These are phyloP conservation scores for Capronia americana DNA, from an alignment of 2,329 filamentous ascomycete genomes.

Conservation along the genomic window DNA sequence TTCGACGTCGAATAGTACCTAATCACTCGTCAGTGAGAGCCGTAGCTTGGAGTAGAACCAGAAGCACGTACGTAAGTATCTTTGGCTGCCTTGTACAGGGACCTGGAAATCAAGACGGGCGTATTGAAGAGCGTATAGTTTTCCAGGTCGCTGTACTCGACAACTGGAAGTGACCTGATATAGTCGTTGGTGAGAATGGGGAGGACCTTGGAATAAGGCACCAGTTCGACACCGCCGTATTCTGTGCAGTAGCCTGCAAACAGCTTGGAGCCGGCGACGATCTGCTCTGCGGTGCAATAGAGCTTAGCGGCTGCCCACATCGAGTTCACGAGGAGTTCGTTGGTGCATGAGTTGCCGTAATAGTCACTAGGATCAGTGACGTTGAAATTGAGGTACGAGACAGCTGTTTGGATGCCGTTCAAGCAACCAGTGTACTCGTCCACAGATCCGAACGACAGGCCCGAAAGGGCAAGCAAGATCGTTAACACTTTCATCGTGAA, in stretches of 20 bases:
- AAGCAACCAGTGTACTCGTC: constrained; percentile 19
- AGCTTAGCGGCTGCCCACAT: constrained; percentile 47
- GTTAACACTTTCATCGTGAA: constrained; percentile 16
- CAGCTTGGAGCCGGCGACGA: constrained; percentile 36
- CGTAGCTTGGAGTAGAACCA: not conserved
- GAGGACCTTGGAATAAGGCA: constrained; percentile 34
- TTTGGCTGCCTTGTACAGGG: constrained; percentile 43
- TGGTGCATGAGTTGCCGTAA: constrained; percentile 41
- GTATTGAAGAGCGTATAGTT: constrained; percentile 33
- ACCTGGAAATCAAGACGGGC: constrained; percentile 45
- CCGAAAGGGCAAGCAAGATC: constrained; percentile 15
- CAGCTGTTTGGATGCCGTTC: constrained; percentile 22
- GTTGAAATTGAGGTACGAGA: constrained; percentile 26
- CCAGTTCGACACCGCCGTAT: constrained; percentile 42
- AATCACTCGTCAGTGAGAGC: not conserved
- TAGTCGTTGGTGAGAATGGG: constrained; percentile 45
- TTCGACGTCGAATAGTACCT: constrained; percentile 39
- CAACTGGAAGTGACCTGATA: constrained; percentile 44
- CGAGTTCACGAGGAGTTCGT: constrained; percentile 44
- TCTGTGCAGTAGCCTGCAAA: constrained; percentile 32
- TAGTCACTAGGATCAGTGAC: constrained; percentile 16
- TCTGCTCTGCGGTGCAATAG: constrained; percentile 42
- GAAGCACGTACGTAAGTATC: constrained; percentile 43
- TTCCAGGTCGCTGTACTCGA: constrained; percentile 44
- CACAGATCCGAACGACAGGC: not conserved